phyloP scores from a whole-genome alignment of 257 asterid species.

The Solanum pennellii region DNA sequence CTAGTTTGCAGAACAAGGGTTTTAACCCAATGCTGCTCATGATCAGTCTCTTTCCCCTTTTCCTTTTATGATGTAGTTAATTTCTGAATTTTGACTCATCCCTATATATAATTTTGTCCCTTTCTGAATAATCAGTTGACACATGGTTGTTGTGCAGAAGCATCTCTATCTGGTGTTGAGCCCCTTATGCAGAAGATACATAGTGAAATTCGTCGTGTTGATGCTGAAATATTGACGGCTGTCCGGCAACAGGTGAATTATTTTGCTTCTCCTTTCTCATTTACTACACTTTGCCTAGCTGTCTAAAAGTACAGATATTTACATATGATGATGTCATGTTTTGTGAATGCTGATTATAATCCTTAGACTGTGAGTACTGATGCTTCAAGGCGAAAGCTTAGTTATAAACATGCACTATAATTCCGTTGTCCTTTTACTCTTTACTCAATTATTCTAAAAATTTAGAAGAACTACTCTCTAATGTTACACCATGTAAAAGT shows the following conservation, averaged over 20 bases:
- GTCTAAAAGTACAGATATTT: not conserved
- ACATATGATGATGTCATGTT: not conserved
- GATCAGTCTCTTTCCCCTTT: not conserved
- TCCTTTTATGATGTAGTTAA: not conserved
- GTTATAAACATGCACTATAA: not conserved
- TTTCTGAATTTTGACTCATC: not conserved
- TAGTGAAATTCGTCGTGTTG: slow-evolving; percentile 74
- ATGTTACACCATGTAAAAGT: not conserved
- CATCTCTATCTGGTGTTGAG: slow-evolving; percentile 91
- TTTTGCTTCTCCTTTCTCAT: not conserved
- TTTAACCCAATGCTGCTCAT: not conserved
- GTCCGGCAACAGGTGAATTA: slow-evolving; percentile 88
- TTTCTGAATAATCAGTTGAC: slow-evolving; percentile 1
- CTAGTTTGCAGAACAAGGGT: not conserved
- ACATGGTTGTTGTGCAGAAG: slow-evolving; percentile 48
- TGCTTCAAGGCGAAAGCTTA: not conserved
- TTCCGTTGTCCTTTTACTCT: not conserved
- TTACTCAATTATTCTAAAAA: not conserved
- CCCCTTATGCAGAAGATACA: slow-evolving; percentile 94
- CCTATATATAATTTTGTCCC: not conserved
- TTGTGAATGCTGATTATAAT: not conserved
- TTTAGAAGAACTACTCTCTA: not conserved
- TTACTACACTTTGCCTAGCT: not conserved
- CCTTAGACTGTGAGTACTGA: not conserved
- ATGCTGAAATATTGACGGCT: slow-evolving; percentile 76